Evolutionary conservation across 164 flowering plant genomes (phyloP), one percentile per base, ranked within the genome.

Genomic region (Umbilicus rupestris): DNA sequence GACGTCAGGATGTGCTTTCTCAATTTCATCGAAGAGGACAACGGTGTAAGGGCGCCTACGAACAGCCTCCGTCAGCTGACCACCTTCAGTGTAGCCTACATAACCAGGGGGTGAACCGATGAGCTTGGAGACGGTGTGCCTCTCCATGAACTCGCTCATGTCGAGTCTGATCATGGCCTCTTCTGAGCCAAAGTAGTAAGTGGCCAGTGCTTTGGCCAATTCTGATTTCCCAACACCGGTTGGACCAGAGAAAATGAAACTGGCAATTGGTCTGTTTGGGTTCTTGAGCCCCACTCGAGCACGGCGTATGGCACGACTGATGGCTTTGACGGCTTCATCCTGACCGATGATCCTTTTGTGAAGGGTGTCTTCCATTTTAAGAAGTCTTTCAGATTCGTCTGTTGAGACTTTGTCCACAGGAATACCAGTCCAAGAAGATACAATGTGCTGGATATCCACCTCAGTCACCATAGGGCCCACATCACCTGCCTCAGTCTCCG

Each of bases 171-270:
- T 49, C 94, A 92, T 84, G 58, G 98, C 81, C 20, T 75, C 77
- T 73, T 87, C 97, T 33, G 96, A 92, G 70, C 97, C 97, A 77
- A 92, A 92, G 69, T 86, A 92, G 72, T 76, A 73, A 58, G 82
- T 81, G 60, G 97, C 96, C 75, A 92, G 73, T 73, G 96, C 90
- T 79, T 86, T 89, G 58, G 92, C 63, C 24, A 89, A 78, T 75
- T 87, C 98, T n/a, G 96, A 85, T 81, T 92, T 92, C 60, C 98
- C 98, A 65, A 89, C 94, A 57, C 98, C 98, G 55, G 96, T 92
- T 28, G 98, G 98, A 26, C 98, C 98, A 75, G 90, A 86, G 76
- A 92, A 87, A 30, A 92, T 85, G 82, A 92, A 76, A 8, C 83
- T 82, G 33, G 92, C 94, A 66, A 84, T 86, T 39, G 98, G 98